A percentile compares a stretch with the other conserved stretches of the same genome.
phyloP scores from a whole-genome alignment of 2,329 filamentous ascomycete genomes.

The Exophiala alcalophila region DNA sequence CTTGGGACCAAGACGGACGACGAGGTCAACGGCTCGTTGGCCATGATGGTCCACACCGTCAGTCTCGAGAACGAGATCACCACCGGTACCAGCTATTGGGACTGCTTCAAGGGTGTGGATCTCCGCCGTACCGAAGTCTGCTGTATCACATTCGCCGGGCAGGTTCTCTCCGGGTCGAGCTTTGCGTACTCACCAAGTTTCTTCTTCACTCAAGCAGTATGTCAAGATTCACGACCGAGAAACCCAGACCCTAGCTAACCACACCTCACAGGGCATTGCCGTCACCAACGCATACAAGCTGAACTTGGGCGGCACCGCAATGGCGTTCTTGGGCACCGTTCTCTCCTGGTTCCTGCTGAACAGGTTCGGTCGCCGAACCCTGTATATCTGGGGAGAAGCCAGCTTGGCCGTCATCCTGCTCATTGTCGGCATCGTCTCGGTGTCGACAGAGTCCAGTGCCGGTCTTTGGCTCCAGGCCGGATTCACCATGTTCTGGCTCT shows the following conservation, averaged over 20 bases:
- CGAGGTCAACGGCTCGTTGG: constrained; percentile 9
- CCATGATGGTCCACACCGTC: constrained; percentile 40
- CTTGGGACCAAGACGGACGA: constrained; percentile 30
- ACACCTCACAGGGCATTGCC: constrained; percentile 51
- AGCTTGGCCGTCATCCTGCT: constrained; percentile 47
- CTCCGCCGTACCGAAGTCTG: constrained; percentile 43
- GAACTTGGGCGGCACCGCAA: constrained; percentile 35
- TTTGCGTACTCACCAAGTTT: constrained; percentile 34
- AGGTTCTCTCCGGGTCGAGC: constrained; percentile 34
- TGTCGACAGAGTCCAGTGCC: background rate
- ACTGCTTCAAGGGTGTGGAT: constrained; percentile 35
- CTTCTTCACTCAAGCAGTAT: constrained; percentile 51
- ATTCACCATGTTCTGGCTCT: constrained; percentile 36
- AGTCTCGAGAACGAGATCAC: constrained; percentile 30
- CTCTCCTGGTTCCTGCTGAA: constrained; percentile 35
- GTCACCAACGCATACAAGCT: constrained; percentile 50
- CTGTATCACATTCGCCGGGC: constrained; percentile 37
- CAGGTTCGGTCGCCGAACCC: constrained; percentile 38
- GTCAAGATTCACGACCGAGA: no score
- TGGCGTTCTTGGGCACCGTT: constrained; percentile 34
- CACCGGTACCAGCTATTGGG: constrained; percentile 31
- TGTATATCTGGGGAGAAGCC: constrained; percentile 49
- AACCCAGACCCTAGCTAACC: no score
- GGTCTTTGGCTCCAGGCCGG: background rate
- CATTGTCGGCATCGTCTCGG: constrained; percentile 49